Conservation (phyloP, 176 grass and related monocot species). For the Triticum urartu region DNA sequence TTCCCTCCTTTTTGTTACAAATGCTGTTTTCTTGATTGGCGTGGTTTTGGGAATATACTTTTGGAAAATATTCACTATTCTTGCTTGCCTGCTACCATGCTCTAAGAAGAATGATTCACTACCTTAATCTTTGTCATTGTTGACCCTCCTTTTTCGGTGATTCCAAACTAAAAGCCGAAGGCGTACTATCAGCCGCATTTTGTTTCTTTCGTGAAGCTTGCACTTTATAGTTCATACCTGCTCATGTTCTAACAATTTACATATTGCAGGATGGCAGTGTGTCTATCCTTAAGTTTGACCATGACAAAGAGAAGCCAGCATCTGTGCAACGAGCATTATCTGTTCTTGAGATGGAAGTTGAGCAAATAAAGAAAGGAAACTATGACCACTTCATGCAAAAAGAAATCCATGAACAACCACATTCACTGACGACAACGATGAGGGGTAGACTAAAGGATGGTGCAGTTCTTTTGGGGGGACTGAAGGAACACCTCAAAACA, state of each 20-base stretch:
- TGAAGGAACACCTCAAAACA: conserved; percentile 88
- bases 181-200: not conserved
- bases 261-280: conserved; percentile 75
- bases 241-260: not conserved
- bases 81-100: not conserved
- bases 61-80: not conserved
- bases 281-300: conserved; percentile 84
- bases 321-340: conserved; percentile 90
- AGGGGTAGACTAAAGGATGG: conserved; percentile 85
- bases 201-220: not conserved
- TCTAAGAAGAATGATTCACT: conserved; percentile 8
- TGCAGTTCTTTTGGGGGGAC: conserved; percentile 81
- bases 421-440: conserved; percentile 94
- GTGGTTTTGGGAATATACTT: not conserved
- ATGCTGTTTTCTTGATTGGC: not conserved
- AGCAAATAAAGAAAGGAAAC: conserved; percentile 97
- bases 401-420: conserved; percentile 96
- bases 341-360: conserved; percentile 98
- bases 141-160: not conserved
- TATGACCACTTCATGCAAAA: conserved; percentile 99
- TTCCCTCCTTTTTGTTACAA: not conserved
- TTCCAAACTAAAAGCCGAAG: not conserved
- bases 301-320: conserved; percentile 86
- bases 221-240: not conserved
- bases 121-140: not conserved